Evolutionary conservation across 352 stramenopile genomes (phyloP), one percentile per base, ranked within the genome.

Genomic region (Phytophthora litchii): DNA sequence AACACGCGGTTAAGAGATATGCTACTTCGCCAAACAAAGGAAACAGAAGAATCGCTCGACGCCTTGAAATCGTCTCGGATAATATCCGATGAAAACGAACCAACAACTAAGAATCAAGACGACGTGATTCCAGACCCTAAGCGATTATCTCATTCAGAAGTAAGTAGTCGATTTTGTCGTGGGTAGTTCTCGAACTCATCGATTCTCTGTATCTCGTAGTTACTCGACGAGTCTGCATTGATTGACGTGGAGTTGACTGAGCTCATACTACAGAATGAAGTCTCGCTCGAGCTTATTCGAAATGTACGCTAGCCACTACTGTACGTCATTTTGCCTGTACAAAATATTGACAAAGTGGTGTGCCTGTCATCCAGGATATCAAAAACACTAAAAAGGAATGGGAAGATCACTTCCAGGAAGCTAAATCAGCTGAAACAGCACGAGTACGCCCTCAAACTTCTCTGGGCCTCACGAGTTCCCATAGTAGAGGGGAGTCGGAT

Each of bases 201-300:
- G 0, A 34, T 17, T 35, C 23, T 23, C n/a, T 53, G 41, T 37
- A 45, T 44, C 11, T 4, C 34, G 17, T 14, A 87, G 72, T 58
- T 94, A 13, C 71, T 94, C 17, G 78, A 92, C 16, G 85, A 94
- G 21, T 91, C 83, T 4, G 80, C 85, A 16, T 46, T 68, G 23
- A 76, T 94, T 37, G 83, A 92, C 40, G 67, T 92, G 20, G 83
- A 94, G 63, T 64, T 94, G 19, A 94, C 85, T 0, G 83, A 91
- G 60, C 65, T 94, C 25, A 94, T 92, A 31, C 56, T 94, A 45
- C 81, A 94, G 51, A 94, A 94, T 65, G 85, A 94, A 67, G 77
- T 92, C 11, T 86, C 83, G 16, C 78, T 94, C 20, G 73, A 94
- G 54, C 60, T 94, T 42, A 94, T 92, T 61, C 78, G 78, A 50